Evolutionary conservation across 805 yeast genomes (phyloP).

Genomic region (Metschnikowia reukaufii): DNA sequence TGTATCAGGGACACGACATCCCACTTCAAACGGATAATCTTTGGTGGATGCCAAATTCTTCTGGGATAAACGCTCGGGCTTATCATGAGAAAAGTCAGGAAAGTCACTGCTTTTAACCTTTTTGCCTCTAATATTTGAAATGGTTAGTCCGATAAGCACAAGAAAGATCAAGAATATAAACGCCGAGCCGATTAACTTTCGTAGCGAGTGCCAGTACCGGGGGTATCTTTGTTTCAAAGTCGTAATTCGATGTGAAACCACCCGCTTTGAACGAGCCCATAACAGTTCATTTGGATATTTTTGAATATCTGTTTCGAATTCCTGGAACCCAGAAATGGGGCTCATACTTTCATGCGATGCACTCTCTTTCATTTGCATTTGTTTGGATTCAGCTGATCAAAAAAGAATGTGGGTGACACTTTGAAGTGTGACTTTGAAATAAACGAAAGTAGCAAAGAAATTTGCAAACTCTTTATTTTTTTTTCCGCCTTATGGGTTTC

Average conservation of each 20-base stretch:
- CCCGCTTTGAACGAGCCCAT: conserved; percentile 2
- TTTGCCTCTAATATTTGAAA: not conserved
- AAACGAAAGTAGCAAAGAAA: not conserved
- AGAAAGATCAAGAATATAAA: conserved; percentile 2
- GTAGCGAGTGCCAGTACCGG: conserved; percentile 6
- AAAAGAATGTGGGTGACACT: not conserved
- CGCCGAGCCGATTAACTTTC: conserved; percentile 4
- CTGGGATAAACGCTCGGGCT: conserved; percentile 14
- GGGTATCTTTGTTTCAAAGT: conserved; percentile 2
- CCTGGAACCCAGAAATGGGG: conserved; percentile 4
- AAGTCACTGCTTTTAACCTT: conserved; percentile 2
- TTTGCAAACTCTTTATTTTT: not conserved
- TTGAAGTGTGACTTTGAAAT: not conserved
- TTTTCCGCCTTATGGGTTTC: not conserved
- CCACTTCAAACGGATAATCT: conserved; percentile 50
- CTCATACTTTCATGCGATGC: conserved; percentile 5
- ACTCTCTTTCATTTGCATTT: conserved; percentile 3
- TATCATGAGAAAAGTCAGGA: conserved; percentile 14
- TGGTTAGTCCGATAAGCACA: not conserved
- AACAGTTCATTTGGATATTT: not conserved
- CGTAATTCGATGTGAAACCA: not conserved
- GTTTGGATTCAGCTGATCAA: not conserved
- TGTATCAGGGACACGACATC: conserved; percentile 51
- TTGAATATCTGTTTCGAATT: conserved; percentile 6
- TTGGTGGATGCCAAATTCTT: conserved; percentile 18